phyloP scores from a whole-genome alignment of 768 basidiomycete species.

The Tricholoma sp. region DNA sequence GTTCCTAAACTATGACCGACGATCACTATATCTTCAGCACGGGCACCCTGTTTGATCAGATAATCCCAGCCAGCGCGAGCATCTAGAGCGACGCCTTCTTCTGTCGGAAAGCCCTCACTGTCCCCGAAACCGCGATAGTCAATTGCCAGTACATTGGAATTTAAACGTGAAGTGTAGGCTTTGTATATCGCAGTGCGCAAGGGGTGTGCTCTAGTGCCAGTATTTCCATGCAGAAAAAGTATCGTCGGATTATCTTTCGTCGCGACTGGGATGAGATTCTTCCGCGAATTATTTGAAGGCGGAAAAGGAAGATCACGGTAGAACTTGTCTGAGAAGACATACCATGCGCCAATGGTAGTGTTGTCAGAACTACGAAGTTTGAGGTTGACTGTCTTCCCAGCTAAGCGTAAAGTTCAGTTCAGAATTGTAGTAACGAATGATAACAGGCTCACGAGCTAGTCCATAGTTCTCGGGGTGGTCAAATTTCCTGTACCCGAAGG shows the following conservation, averaged over 20 bases:
- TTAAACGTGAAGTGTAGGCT: constrained; percentile 43
- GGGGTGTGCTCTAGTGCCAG: constrained; percentile 51
- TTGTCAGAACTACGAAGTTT: constrained; percentile 59
- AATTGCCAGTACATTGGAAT: constrained; percentile 56
- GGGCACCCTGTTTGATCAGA: constrained; percentile 45
- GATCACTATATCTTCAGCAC: constrained; percentile 48
- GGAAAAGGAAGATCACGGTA: constrained; percentile 33
- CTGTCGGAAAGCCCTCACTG: constrained; percentile 57
- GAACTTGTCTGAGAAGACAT: constrained; percentile 48
- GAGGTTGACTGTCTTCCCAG: constrained; percentile 57
- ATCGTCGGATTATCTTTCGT: constrained; percentile 45
- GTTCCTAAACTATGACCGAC: constrained; percentile 78
- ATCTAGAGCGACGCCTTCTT: constrained; percentile 53
- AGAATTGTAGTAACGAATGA: background rate
- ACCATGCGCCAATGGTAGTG: constrained; percentile 62
- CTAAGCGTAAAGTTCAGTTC: constrained; percentile 23
- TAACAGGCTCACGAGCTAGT: constrained; percentile 31
- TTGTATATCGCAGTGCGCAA: constrained; percentile 50
- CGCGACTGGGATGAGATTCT: constrained; percentile 24
- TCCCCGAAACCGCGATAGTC: constrained; percentile 80
- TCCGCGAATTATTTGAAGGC: constrained; percentile 32
- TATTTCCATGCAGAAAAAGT: constrained; percentile 73
- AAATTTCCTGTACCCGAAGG: constrained; percentile 31
- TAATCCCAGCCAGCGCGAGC: constrained; percentile 64
- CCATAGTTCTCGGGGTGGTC: constrained; percentile 37